Base-by-base conservation (phyloP, 2,329 filamentous ascomycete species). In the Penicillium sp. region DNA sequence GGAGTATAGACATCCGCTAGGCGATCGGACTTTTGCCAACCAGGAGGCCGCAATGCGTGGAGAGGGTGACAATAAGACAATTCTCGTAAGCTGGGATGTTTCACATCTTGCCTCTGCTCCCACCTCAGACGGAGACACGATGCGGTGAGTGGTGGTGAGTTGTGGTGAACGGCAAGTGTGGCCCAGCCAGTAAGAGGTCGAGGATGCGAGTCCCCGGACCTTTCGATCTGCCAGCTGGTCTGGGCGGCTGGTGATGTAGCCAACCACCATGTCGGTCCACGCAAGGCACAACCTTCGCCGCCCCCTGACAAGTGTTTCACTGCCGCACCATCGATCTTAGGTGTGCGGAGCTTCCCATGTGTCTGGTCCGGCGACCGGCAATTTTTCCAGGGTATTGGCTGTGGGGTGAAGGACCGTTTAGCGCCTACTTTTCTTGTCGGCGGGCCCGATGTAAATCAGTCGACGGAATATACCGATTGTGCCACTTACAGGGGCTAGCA, bases 251-350 rank as follows among this genome's bases (percentile, higher is more conserved):
- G 47, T 34, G 33, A 56, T 6, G 36, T 39, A 51, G 24, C 58
- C 59, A 62, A 63, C 59, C 59, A 62, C 49, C 27, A 27, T 18
- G 46, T 33, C 49, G 45, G 40, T 47, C 24, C 39, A 27, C 46
- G 52, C 49, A 56, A 58, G 52, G 58, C 43, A 39, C 45, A 23
- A 27, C 36, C 39, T 43, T 42, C 17, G n/a, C 32, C 29, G n/a
- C 51, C 56, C 54, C 54, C 49, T 50, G 20, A 37, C 43, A 20
- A 46, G 20, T 26, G 32, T 32, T 34, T 29, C 40, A 32, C 36
- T 55, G 57, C 60, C 59, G 53, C 56, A 60, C 57, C 59, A 59
- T 61, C 33, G 29, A 46, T 39, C 44, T 41, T 51, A 39, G 24
- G 48, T 33, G 39, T 46, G 45, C 51, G 30, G 29, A 42, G n/a